Percentiles rank a stretch among this genome's conserved stretches.
phyloP scores from a whole-genome alignment of 495 filamentous ascomycete species.

The Neurospora sp. region DNA sequence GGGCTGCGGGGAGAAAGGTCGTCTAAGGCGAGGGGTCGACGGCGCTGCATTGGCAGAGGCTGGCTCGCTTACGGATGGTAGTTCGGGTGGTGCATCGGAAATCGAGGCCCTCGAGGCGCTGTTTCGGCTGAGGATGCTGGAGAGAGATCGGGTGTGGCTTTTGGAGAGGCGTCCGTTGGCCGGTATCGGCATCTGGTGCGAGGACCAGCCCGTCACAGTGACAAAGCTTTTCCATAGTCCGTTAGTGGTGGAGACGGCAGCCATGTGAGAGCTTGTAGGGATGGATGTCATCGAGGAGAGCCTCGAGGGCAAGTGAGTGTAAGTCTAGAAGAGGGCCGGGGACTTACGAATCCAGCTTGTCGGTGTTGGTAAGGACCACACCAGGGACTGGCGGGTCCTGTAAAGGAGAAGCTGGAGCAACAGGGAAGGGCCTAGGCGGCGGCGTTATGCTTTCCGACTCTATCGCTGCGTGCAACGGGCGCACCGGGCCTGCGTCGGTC shows the following conservation, averaged over 20 bases:
- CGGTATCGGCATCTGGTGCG: slow-evolving; percentile 26
- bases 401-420: slow-evolving; percentile 2
- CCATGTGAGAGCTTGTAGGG: slow-evolving; percentile 12
- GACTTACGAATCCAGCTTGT: slow-evolving; percentile 17
- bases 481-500: neutral
- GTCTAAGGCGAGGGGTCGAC: slow-evolving; percentile 22
- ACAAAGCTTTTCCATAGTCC: slow-evolving; percentile 32
- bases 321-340: neutral
- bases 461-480: neutral
- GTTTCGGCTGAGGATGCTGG: slow-evolving; percentile 25
- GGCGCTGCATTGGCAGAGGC: neutral
- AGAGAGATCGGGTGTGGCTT: slow-evolving; percentile 41
- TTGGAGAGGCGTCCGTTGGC: slow-evolving; percentile 25
- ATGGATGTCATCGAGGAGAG: neutral
- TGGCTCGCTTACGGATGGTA: neutral
- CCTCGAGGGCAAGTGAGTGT: neutral
- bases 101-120: slow-evolving; percentile 4
- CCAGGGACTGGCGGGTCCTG: slow-evolving; percentile 25
- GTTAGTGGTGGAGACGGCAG: slow-evolving; percentile 19
- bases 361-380: slow-evolving; percentile 16
- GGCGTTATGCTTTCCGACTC: neutral
- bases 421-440: neutral
- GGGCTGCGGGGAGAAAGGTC: slow-evolving; percentile 19
- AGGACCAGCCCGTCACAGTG: slow-evolving; percentile 40
- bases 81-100: slow-evolving; percentile 1